Conservation (phyloP, 2,329 filamentous ascomycete genomes). For the Aspergillus sp. region DNA sequence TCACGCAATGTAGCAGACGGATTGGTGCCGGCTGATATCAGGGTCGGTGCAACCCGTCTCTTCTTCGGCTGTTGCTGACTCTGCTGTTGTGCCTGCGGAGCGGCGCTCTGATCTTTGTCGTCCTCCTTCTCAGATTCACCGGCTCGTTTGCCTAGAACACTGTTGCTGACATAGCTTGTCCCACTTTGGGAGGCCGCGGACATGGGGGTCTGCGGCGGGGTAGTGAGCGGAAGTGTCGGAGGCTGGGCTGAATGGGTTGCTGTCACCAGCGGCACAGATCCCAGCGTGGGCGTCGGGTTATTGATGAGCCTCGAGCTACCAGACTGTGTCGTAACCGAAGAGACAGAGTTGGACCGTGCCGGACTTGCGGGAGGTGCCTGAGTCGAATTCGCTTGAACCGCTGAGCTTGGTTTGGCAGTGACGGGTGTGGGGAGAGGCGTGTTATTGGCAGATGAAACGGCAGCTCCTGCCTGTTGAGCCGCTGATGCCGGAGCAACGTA, state of each 20-base stretch:
- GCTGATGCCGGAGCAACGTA: conserved; percentile 59
- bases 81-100: conserved; percentile 39
- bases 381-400: conserved; percentile 56
- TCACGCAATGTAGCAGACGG: conserved; percentile 16
- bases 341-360: conserved; percentile 80
- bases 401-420: conserved; percentile 57
- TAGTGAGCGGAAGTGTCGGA: conserved; percentile 71
- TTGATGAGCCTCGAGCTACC: conserved; percentile 58
- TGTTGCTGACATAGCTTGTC: conserved; percentile 55
- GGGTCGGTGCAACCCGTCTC: conserved; percentile 69
- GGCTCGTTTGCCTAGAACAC: conserved; percentile 56
- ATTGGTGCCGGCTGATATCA: conserved; percentile 45
- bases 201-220: conserved; percentile 84
- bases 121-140: conserved; percentile 52
- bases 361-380: conserved; percentile 70
- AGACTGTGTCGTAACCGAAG: conserved; percentile 69
- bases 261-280: conserved; percentile 74
- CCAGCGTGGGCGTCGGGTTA: conserved; percentile 76
- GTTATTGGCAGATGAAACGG: conserved; percentile 58
- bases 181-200: conserved; percentile 55
- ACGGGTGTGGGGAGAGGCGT: conserved; percentile 74
- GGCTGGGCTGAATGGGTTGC: conserved; percentile 65
- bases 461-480: conserved; percentile 34
- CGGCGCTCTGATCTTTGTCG: conserved; percentile 41
- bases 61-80: conserved; percentile 59